phyloP scores from a whole-genome alignment of 371 early-diverging fungal genomes.

The Rhizopus sp. region DNA sequence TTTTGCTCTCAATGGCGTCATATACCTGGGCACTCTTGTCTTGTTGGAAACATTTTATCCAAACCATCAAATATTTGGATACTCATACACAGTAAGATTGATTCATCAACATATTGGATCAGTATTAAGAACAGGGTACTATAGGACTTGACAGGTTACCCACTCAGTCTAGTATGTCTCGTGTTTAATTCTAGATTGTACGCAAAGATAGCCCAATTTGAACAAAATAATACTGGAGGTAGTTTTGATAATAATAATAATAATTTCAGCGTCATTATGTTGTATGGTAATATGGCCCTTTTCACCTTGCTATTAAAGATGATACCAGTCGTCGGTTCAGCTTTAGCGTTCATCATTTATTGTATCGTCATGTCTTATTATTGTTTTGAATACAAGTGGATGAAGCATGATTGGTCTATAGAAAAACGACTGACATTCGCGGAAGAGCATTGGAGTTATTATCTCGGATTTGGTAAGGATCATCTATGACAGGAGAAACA shows the following conservation, averaged over 20 bases:
- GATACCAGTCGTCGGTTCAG: constrained; percentile 40
- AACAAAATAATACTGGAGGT: constrained; percentile 1
- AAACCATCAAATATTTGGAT: constrained; percentile 40
- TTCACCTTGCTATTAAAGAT: constrained; percentile 31
- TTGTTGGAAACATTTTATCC: constrained; percentile 45
- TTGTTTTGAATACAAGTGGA: constrained; percentile 56
- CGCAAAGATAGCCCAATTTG: constrained; percentile 36
- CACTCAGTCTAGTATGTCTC: constrained; percentile 46
- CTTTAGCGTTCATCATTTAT: constrained; percentile 38
- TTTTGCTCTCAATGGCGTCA: constrained; percentile 38
- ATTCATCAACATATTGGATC: not conserved
- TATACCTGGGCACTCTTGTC: constrained; percentile 39
- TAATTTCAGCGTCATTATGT: constrained; percentile 34
- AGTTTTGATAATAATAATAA: not conserved
- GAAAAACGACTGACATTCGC: constrained; percentile 46
- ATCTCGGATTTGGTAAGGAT: constrained; percentile 47
- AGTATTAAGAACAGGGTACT: not conserved
- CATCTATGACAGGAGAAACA: not conserved
- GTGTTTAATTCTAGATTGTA: constrained; percentile 42
- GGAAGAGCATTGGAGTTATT: constrained; percentile 55
- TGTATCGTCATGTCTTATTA: constrained; percentile 53
- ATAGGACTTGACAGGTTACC: constrained; percentile 52
- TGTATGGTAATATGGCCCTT: constrained; percentile 46
- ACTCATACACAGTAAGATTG: constrained; percentile 40
- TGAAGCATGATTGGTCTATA: constrained; percentile 42